Conservation (phyloP, 1,284 basidiomycete species). For the Cutaneotrichosporon daszewskae region DNA sequence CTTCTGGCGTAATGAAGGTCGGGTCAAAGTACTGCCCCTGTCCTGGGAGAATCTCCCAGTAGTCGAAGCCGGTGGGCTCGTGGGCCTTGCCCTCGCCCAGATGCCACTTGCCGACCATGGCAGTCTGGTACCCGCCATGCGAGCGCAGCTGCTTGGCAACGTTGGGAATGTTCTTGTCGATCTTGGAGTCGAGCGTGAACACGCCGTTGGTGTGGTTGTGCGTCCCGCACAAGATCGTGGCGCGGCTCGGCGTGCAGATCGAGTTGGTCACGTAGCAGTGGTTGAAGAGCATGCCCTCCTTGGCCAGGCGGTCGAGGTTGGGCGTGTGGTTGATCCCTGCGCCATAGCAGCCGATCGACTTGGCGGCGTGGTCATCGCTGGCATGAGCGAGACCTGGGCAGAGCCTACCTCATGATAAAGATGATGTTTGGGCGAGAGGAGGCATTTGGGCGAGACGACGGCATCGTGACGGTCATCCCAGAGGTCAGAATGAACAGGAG, state of each 20-base stretch:
- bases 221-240: constrained; percentile 19
- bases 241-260: constrained; percentile 21
- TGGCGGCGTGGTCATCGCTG: constrained; percentile 24
- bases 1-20: constrained; percentile 16
- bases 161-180: constrained; percentile 19
- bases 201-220: constrained; percentile 22
- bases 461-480: too few species aligned
- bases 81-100: constrained; percentile 22
- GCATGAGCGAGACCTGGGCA: background rate
- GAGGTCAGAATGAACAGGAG: too few species aligned
- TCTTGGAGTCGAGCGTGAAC: constrained; percentile 11
- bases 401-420: constrained; percentile 24
- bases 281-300: constrained; percentile 23
- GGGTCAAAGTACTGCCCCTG: constrained; percentile 27
- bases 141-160: constrained; percentile 21
- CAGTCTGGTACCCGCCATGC: constrained; percentile 20
- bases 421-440: constrained; percentile 23
- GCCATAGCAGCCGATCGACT: constrained; percentile 20
- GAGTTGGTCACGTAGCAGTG: constrained; percentile 29
- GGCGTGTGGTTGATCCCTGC: constrained; percentile 24
- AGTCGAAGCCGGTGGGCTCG: constrained; percentile 25
- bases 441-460: too few species aligned
- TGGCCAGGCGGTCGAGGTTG: constrained; percentile 19
- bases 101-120: constrained; percentile 26
- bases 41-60: constrained; percentile 24